Evolutionary conservation across 1,284 basidiomycete species (phyloP).

Genomic region (Thecaphora frezii): DNA sequence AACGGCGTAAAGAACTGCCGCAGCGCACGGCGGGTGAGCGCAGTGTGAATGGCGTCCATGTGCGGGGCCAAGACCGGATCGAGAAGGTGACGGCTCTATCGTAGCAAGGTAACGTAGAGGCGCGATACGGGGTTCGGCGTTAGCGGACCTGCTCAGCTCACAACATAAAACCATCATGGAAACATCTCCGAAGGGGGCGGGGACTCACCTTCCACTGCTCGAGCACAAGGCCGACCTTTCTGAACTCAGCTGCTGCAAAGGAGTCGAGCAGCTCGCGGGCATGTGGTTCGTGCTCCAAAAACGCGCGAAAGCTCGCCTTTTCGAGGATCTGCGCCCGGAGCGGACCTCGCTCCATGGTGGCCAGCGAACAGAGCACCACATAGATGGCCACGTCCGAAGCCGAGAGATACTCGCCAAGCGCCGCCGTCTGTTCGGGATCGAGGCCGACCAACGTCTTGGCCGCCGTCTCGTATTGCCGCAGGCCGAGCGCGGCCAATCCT

Average conservation of each 20-base stretch:
- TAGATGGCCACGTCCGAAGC: slow-evolving; percentile 80
- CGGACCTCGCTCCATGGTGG: slow-evolving; percentile 70
- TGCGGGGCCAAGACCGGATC: slow-evolving; percentile 73
- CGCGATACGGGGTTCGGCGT: background rate
- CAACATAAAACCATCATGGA: background rate
- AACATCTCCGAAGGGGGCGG: too few species aligned
- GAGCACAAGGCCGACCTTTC: slow-evolving; percentile 73
- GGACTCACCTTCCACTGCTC: slow-evolving; percentile 72
- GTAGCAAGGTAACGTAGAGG: slow-evolving; percentile 5
- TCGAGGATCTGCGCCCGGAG: slow-evolving; percentile 71
- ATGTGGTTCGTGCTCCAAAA: slow-evolving; percentile 82
- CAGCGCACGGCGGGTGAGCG: slow-evolving; percentile 60
- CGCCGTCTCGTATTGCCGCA: slow-evolving; percentile 73
- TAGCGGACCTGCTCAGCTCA: background rate
- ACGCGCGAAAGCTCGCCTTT: slow-evolving; percentile 71
- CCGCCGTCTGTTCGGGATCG: slow-evolving; percentile 59
- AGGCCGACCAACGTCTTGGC: slow-evolving; percentile 71
- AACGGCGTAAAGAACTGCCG: slow-evolving; percentile 77
- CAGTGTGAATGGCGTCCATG: slow-evolving; percentile 57
- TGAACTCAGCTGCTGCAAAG: slow-evolving; percentile 80
- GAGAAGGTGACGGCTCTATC: slow-evolving; percentile 71
- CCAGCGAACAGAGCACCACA: slow-evolving; percentile 75
- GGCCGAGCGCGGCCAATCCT: slow-evolving; percentile 72
- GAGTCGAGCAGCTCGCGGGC: slow-evolving; percentile 77
- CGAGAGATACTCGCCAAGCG: slow-evolving; percentile 67